Percentiles rank a stretch among this genome's conserved stretches.
phyloP scores from a whole-genome alignment of 768 basidiomycete species.

The Dioszegia crocea region DNA sequence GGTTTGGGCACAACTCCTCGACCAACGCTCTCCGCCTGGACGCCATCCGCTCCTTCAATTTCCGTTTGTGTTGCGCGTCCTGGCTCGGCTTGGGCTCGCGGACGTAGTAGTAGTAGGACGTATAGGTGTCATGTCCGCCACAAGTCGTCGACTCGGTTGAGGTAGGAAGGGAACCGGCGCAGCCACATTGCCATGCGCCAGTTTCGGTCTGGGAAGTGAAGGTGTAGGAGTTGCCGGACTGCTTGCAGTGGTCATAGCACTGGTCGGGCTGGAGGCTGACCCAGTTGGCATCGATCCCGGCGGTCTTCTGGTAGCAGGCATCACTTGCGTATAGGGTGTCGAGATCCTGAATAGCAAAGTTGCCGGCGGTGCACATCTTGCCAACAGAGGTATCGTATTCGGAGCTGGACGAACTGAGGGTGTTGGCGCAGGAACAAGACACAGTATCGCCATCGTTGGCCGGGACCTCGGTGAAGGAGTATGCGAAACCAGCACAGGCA shows the following conservation, averaged over 20 bases:
- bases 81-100: not conserved
- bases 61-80: not conserved
- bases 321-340: not conserved
- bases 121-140: not conserved
- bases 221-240: not conserved
- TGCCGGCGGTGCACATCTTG: not conserved
- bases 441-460: not conserved
- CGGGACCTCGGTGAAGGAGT: not conserved
- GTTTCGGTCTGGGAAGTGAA: not conserved
- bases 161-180: not conserved
- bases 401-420: not conserved
- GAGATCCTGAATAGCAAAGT: not conserved
- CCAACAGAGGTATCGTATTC: not conserved
- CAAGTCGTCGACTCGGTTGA: not conserved
- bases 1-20: not conserved
- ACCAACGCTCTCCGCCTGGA: not conserved
- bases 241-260: not conserved
- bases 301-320: not conserved
- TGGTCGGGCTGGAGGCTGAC: not conserved
- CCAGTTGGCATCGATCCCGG: not conserved
- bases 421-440: not conserved
- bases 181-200: not conserved
- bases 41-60: not conserved
- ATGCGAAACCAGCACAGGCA: not conserved
- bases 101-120: not conserved